phyloP scores from a whole-genome alignment of 371 early-diverging fungal genomes.

The Apophysomyces variabilis region DNA sequence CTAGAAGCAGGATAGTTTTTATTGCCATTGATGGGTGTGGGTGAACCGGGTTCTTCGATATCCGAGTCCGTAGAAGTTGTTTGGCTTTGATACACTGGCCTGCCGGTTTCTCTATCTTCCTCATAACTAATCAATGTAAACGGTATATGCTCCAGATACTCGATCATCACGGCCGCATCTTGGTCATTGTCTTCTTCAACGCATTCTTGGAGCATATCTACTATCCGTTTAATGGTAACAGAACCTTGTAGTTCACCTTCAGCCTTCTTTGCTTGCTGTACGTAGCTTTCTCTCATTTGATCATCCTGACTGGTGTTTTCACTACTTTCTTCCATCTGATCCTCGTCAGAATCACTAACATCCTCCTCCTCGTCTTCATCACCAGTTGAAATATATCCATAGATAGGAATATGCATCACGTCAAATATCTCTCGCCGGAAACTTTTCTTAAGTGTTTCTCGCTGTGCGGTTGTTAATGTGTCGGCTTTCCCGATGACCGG shows the following conservation, averaged over 20 bases:
- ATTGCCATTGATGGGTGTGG: background rate
- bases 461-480: constrained; percentile 87
- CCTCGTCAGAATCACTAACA: constrained; percentile 34
- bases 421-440: constrained; percentile 64
- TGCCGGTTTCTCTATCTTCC: constrained; percentile 48
- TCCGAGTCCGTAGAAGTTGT: background rate
- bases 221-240: constrained; percentile 6
- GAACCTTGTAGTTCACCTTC: background rate
- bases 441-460: constrained; percentile 76
- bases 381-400: constrained; percentile 64
- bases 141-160: constrained; percentile 56
- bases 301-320: constrained; percentile 28
- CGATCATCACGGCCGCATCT: constrained; percentile 38
- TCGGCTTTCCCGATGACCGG: constrained; percentile 98
- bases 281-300: constrained; percentile 14
- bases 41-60: constrained; percentile 1
- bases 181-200: constrained; percentile 38
- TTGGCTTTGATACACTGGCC: constrained; percentile 22
- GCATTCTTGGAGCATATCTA: constrained; percentile 33
- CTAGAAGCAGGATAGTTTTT: background rate
- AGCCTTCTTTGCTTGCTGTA: background rate
- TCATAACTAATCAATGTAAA: constrained; percentile 78
- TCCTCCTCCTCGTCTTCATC: constrained; percentile 20
- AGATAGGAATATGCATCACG: constrained; percentile 59
- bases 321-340: constrained; percentile 29